Base-by-base conservation (phyloP, 441 rosid species). In the Populus hybrid region DNA sequence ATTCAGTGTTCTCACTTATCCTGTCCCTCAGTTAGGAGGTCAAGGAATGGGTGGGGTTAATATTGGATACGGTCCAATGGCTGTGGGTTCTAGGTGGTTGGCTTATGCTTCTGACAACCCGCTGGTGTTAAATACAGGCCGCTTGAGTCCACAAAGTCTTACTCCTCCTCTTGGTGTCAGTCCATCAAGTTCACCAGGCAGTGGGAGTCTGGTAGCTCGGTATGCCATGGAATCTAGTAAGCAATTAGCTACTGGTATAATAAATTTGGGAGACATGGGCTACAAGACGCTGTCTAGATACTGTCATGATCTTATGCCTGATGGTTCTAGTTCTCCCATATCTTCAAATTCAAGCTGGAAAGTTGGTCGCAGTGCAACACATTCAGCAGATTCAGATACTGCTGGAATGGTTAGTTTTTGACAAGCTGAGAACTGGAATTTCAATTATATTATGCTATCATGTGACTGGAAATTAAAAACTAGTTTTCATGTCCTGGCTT, bases 211-310 rank as follows among this genome's bases (percentile, higher is more conserved):
- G 82, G 86, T 96, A 89, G 99, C 98, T 66, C 90, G 97, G 32
- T 96, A 93, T 85, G 98, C 97, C 35, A 90, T 96, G 96, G 98
- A 94, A 84, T 93, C 99, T 75, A 92, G 96, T 75, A 96, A 94
- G 89, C 94, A 96, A 50, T 77, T 96, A 68, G 98, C 98, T 12
- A 72, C 93, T 28, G 97, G 98, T 14, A 81, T 96, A 79, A 86
- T 94, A 69, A 96, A 88, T 86, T 81, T 95, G 82, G 95, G 99
- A 70, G 99, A 94, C 79, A 92, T 87, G 86, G 90, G 99, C 79
- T 94, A 88, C 88, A 96, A 94, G 85, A 92, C 98, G 50, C 61
- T 96, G 69, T 88, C 98, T 69, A 90, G 87, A 77, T 96, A 93
- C 84, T 94, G 85, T 84, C 99, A 93, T 81, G 99, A 94, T 88